Evolutionary conservation across 2,329 filamentous ascomycete genomes (phyloP).

Genomic region (Neofusicoccum cordaticola): DNA sequence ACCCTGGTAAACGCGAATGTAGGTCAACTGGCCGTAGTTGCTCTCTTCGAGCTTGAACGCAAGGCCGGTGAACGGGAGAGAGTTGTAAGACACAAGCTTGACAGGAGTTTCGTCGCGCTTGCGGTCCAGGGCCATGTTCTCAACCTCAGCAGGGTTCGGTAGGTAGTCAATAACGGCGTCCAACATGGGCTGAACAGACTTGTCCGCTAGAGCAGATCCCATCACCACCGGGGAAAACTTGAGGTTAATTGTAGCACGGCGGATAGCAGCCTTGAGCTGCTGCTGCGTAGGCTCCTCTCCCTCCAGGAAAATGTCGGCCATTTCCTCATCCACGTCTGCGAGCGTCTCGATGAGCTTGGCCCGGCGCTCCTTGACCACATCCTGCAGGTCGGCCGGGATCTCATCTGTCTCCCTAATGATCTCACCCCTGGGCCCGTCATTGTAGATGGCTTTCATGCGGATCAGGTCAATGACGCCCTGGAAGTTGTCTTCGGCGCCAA

Average conservation of each 20-base stretch:
- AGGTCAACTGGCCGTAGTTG: constrained; percentile 96
- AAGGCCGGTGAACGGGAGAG: constrained; percentile 87
- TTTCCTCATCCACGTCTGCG: constrained; percentile 96
- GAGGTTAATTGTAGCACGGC: constrained; percentile 79
- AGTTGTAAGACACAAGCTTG: constrained; percentile 88
- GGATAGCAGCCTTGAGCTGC: constrained; percentile 90
- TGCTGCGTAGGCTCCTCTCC: constrained; percentile 73
- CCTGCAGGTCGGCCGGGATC: constrained; percentile 74
- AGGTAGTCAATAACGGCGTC: constrained; percentile 96
- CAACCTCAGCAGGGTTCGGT: constrained; percentile 84
- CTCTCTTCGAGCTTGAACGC: constrained; percentile 99
- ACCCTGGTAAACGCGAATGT: constrained; percentile 97
- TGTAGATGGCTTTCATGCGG: constrained; percentile 89
- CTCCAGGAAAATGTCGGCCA: constrained; percentile 90
- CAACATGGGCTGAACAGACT: constrained; percentile 92
- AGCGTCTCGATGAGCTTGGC: constrained; percentile 88
- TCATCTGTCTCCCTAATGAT: constrained; percentile 73
- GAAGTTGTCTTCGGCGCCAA: constrained; percentile 88
- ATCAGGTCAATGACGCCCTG: constrained; percentile 90
- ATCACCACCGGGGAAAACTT: constrained; percentile 96
- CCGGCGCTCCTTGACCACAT: constrained; percentile 77
- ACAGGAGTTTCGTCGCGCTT: constrained; percentile 75
- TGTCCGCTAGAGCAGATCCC: constrained; percentile 93
- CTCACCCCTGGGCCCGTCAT: constrained; percentile 76
- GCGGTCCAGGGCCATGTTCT: constrained; percentile 85